Base-by-base conservation (phyloP, 2,329 filamentous ascomycete species). In the Aspergillus persii region DNA sequence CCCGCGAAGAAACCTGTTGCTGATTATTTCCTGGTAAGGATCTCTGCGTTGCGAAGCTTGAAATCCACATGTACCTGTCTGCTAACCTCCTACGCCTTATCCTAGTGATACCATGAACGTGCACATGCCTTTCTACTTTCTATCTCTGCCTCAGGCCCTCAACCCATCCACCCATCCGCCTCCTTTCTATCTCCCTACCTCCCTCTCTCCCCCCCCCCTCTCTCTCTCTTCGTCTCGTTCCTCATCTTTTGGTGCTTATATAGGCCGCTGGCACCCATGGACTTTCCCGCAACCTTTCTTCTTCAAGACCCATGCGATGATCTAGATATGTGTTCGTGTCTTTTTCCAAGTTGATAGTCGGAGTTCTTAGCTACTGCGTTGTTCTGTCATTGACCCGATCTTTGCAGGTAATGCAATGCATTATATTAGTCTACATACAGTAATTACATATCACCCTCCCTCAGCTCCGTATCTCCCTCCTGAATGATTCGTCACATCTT, bases 1-100 rank as follows among this genome's bases (percentile, higher is more conserved):
- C 95, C 95, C 60, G 95, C 95, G 3, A 99, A 99, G 84, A 98
- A 98, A 77, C 95, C 95, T 3, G 92, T 96, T 55, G 92, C 92
- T 12, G 94, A 98, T 78, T 99, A 98, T 80, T 99, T 99, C 76
- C 80, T 99, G 77, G 77, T 80, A 64, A 70, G 74, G 61, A 31
- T 23, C 12, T 33, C 33, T 11, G 9, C 23, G 3, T 26, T 31
- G 23, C 23, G 9, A n/a, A 29, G 15, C 6, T 41, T 23, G 18
- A 47, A 47, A 5, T 53, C 4, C 3, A 54, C 31, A 31, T 27
- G 9, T 39, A 18, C 8, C 48, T 50, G 8, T 18, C 36, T 15
- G 12, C 49, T 50, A 31, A 50, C 44, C 26, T 47, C 15, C 33
- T 36, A 4, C 11, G 39, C 18, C n/a, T 31, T 8, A 5, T 6